Evolutionary conservation across 176 grass and related monocot genomes (phyloP), one percentile per base, ranked within the genome.

Genomic region (Olyra latifolia): DNA sequence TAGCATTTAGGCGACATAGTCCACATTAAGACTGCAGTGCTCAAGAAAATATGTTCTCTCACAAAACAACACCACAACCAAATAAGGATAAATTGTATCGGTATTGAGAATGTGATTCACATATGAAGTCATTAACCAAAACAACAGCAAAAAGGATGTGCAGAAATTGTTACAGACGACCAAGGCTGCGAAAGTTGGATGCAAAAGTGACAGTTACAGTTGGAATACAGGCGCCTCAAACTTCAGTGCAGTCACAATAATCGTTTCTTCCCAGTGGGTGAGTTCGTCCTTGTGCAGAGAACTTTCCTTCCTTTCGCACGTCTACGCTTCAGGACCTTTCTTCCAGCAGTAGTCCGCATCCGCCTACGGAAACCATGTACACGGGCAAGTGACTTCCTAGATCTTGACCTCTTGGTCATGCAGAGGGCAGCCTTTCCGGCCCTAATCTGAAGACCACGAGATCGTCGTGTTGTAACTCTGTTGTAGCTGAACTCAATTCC

Each of bases 361-460:
- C 96, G 77, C 81, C 83, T 88, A 19, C 86, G 88, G 89, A 99
- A 99, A 55, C 96, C 96, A 72, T 99, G 93, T 19, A 86, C 87
- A 16, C 93, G 90, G 44, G 96, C 93, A 79, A 99, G 86, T 46
- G 92, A 99, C 73, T 99, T 99, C 78, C 92, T 89, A 73, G 95
- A 98, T 76, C 92, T 92, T 41, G 76, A 84, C 58, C 95, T 91
- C 77, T 98, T 98, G 23, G 95, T 98, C 88, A 89, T 38, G 76
- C 86, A 94, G 38, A 95, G 90, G 44, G 88, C 83, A 85, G 90
- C 86, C 84, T 93, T 99, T 35, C 86, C 86, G 39, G 92, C 96
- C 78, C 92, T 93, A 80, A 99, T 94, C 80, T 93, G 88, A 48
- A 98, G 44, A 68, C 79, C 71, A 23, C 79, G 83, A 27, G 77